Percentiles rank a stretch among this genome's conserved stretches.
phyloP scores from a whole-genome alignment of 257 asterid genomes.

The Phtheirospermum japonicum region DNA sequence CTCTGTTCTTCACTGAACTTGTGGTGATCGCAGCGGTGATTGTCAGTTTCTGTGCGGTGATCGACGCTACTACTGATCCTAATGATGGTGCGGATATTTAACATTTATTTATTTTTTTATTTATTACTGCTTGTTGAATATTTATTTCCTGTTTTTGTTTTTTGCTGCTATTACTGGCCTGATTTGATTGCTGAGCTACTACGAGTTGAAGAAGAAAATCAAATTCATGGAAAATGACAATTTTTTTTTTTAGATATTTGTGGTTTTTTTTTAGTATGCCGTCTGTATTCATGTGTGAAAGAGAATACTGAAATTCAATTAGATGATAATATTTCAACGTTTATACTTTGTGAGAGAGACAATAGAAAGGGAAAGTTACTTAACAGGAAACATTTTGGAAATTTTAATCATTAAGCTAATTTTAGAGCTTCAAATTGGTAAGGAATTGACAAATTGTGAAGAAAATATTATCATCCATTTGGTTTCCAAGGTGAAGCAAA shows the following conservation, averaged over 20 bases:
- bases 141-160: neutral
- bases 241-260: neutral
- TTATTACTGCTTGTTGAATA: neutral
- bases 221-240: conserved; percentile 24
- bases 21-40: conserved; percentile 36
- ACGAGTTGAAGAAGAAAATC: neutral
- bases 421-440: conserved; percentile 9
- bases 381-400: conserved; percentile 11
- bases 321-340: neutral
- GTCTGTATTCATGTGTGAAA: conserved; percentile 21
- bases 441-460: conserved; percentile 12
- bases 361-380: conserved; percentile 17
- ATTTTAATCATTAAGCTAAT: conserved; percentile 13
- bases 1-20: conserved; percentile 28
- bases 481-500: neutral
- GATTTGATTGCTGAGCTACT: conserved; percentile 24
- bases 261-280: neutral
- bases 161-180: conserved; percentile 11
- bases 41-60: conserved; percentile 27
- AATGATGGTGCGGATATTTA: conserved; percentile 50
- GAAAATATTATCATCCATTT: conserved; percentile 1
- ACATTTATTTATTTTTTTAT: neutral
- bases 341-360: conserved; percentile 26
- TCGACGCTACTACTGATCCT: conserved; percentile 58
- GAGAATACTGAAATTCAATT: conserved; percentile 22